These are phyloP conservation scores for Phlebiopsis gigantea DNA, from an alignment of 768 basidiomycete genomes.

Conservation along the genomic window DNA sequence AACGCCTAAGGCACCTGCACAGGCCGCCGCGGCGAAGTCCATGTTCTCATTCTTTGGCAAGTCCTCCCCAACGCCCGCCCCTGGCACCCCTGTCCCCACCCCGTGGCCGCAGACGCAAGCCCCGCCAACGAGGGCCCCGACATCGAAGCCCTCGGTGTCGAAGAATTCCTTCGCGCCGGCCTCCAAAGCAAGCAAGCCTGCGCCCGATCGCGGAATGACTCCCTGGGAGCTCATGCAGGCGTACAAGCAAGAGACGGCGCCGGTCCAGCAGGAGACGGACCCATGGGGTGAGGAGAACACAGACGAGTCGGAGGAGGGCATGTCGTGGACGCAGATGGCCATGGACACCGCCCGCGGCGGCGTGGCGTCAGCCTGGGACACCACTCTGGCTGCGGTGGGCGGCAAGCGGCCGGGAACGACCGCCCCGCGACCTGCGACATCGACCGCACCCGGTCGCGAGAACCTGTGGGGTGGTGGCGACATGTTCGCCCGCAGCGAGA, in stretches of 20 bases:
- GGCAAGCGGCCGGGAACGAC: constrained; percentile 1
- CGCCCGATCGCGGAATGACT: not conserved
- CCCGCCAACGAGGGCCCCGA: not conserved
- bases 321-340: not conserved
- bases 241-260: not conserved
- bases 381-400: not conserved
- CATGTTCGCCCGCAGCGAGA: not conserved
- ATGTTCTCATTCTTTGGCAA: not conserved
- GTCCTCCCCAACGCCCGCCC: not conserved
- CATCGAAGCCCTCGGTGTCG: not conserved
- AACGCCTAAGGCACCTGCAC: not conserved
- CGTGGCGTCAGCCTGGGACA: constrained; percentile 2
- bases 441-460: not conserved
- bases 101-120: not conserved
- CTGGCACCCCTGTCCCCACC: not conserved
- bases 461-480: not conserved
- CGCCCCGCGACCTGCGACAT: not conserved
- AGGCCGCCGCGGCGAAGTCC: not conserved
- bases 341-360: constrained; percentile 2
- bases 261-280: not conserved
- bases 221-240: constrained; percentile 1
- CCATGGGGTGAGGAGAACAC: not conserved
- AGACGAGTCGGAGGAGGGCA: constrained; percentile 6
- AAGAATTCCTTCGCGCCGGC: not conserved
- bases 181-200: not conserved